Evolutionary conservation across 768 basidiomycete genomes (phyloP).

Genomic region (Leccinum broughii): DNA sequence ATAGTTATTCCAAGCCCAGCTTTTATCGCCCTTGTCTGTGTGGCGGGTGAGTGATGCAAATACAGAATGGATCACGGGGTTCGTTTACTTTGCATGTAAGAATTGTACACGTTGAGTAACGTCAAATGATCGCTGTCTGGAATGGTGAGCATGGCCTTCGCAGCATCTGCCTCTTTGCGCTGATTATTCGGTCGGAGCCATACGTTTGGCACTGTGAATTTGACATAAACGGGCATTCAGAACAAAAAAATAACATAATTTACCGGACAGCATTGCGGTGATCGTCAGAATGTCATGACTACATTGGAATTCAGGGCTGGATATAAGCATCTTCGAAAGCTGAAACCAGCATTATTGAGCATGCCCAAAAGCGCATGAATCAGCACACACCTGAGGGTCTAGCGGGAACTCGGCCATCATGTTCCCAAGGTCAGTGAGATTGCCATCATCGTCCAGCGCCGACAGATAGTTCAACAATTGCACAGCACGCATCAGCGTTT

Average conservation of each 20-base stretch:
- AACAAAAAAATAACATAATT: constrained; percentile 25
- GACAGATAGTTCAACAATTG: constrained; percentile 91
- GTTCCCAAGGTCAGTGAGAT: constrained; percentile 79
- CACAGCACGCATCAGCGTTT: constrained; percentile 95
- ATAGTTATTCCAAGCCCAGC: constrained; percentile 92
- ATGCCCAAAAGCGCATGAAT: background rate
- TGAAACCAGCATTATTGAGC: constrained; percentile 5
- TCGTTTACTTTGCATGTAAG: constrained; percentile 79
- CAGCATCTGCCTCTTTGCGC: constrained; percentile 88
- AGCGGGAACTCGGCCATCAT: constrained; percentile 99
- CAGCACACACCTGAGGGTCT: constrained; percentile 79
- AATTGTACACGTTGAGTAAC: constrained; percentile 92
- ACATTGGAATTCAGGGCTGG: constrained; percentile 93
- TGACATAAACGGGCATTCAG: background rate
- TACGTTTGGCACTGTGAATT: constrained; percentile 70
- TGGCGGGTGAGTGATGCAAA: background rate
- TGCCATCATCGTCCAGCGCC: constrained; percentile 92
- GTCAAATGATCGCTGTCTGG: constrained; percentile 98
- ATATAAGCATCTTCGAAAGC: constrained; percentile 92
- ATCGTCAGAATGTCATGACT: constrained; percentile 95
- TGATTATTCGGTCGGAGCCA: constrained; percentile 90
- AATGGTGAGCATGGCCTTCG: constrained; percentile 84
- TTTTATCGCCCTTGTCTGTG: constrained; percentile 71
- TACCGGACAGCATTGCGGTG: constrained; percentile 94
- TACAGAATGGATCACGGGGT: background rate